phyloP scores from a whole-genome alignment of 352 stramenopile species.

The Phytophthora cryptogea region DNA sequence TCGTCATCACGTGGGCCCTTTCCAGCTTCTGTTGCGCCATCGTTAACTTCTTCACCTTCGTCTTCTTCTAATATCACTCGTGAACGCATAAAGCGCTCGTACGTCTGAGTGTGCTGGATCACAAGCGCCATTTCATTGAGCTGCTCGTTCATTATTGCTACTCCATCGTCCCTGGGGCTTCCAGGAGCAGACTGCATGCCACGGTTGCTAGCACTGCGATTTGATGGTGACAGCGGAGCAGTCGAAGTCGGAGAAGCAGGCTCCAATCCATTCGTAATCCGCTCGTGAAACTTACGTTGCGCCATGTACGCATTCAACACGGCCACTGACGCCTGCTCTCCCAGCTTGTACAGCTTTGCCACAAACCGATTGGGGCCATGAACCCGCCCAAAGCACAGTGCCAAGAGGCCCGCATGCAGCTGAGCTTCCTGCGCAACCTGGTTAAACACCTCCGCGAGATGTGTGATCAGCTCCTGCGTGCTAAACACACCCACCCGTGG shows the following conservation, averaged over 20 bases:
- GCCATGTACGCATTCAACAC: constrained; percentile 75
- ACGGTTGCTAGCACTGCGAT: constrained; percentile 18
- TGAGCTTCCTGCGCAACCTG: constrained; percentile 67
- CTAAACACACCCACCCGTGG: constrained; percentile 54
- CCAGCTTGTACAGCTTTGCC: constrained; percentile 55
- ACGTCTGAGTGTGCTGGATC: constrained; percentile 90
- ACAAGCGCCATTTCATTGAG: constrained; percentile 87
- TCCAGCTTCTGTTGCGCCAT: constrained; percentile 11
- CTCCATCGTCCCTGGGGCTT: constrained; percentile 52
- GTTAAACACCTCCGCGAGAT: constrained; percentile 80
- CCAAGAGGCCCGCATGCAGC: constrained; percentile 59
- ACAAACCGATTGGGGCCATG: constrained; percentile 58
- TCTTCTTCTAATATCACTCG: constrained; percentile 38
- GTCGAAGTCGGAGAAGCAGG: constrained; percentile 9
- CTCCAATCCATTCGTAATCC: constrained; percentile 46
- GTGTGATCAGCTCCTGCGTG: constrained; percentile 75
- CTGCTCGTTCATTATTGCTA: constrained; percentile 80
- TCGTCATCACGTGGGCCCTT: constrained; percentile 6
- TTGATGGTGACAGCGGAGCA: constrained; percentile 23
- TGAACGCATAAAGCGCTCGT: constrained; percentile 87
- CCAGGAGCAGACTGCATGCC: constrained; percentile 12
- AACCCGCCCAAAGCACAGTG: constrained; percentile 58
- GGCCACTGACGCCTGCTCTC: constrained; percentile 58
- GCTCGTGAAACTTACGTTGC: constrained; percentile 72
- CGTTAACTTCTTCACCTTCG: constrained; percentile 1